phyloP scores from a whole-genome alignment of 2,329 filamentous ascomycete species.

The Aurifilum marmelostoma region DNA sequence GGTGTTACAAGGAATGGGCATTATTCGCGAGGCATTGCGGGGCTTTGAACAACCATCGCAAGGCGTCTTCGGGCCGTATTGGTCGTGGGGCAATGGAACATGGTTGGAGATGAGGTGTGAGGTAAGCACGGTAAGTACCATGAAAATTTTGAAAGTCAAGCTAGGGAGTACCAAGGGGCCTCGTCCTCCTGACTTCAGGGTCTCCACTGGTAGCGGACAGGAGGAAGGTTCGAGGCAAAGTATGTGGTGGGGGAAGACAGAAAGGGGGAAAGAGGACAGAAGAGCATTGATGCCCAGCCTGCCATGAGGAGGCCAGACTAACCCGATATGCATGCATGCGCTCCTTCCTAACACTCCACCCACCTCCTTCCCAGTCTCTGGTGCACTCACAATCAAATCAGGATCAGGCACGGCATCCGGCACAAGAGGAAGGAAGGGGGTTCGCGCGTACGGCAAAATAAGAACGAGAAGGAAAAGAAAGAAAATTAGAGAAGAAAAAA shows the following conservation, averaged over 20 bases:
- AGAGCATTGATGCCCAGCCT: background rate
- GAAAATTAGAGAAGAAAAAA: no score
- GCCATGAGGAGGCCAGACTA: background rate
- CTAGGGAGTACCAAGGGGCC: slow-evolving; percentile 12
- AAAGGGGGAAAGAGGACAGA: no score
- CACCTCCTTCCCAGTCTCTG: no score
- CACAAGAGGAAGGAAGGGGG: background rate
- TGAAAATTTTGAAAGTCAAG: background rate
- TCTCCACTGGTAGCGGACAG: background rate
- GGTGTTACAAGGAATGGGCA: background rate
- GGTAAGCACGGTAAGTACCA: no score
- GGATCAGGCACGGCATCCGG: background rate
- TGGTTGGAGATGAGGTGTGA: background rate
- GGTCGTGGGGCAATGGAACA: background rate
- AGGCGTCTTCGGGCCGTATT: slow-evolving; percentile 10
- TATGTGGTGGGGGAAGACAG: background rate
- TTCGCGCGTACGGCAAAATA: no score
- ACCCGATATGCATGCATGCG: background rate
- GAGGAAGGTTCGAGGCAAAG: background rate
- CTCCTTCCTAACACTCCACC: background rate
- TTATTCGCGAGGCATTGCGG: background rate
- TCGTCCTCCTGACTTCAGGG: background rate
- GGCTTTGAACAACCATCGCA: background rate
- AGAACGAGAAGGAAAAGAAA: no score
- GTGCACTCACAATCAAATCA: background rate